Evolutionary conservation across 2,329 filamentous ascomycete genomes (phyloP).

Genomic region (Cladosporium sp.): DNA sequence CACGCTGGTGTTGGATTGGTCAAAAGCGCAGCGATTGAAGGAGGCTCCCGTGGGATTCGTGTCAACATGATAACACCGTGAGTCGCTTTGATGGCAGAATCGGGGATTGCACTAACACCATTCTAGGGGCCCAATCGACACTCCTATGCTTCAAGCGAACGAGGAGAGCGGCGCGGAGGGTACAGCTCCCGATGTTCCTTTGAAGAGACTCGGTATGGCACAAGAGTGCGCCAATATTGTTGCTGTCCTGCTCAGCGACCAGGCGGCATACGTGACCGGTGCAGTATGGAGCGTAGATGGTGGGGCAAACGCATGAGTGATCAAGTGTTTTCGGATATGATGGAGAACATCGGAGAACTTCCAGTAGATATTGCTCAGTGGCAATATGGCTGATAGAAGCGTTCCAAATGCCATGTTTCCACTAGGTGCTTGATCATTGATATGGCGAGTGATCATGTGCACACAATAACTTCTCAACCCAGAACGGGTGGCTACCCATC

Average conservation of each 20-base stretch:
- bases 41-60: not conserved
- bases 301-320: not conserved
- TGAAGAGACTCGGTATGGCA: not conserved
- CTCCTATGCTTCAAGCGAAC: not conserved
- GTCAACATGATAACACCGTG: not conserved
- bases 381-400: too few relatives aligned
- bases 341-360: too few relatives aligned
- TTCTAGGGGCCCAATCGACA: not conserved
- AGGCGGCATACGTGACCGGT: not conserved
- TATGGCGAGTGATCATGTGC: too few relatives aligned
- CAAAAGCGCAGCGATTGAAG: not conserved
- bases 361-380: too few relatives aligned
- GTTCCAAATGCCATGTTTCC: too few relatives aligned
- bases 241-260: not conserved
- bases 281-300: not conserved
- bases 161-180: not conserved
- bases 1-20: not conserved
- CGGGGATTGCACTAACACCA: too few relatives aligned
- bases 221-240: not conserved
- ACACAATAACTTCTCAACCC: too few relatives aligned
- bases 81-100: too few relatives aligned
- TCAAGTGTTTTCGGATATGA: too few relatives aligned
- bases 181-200: not conserved
- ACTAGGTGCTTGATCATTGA: too few relatives aligned
- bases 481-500: too few relatives aligned